Conservation (phyloP, 371 early-diverging fungal genomes). For the Rhizopus microsporus region DNA sequence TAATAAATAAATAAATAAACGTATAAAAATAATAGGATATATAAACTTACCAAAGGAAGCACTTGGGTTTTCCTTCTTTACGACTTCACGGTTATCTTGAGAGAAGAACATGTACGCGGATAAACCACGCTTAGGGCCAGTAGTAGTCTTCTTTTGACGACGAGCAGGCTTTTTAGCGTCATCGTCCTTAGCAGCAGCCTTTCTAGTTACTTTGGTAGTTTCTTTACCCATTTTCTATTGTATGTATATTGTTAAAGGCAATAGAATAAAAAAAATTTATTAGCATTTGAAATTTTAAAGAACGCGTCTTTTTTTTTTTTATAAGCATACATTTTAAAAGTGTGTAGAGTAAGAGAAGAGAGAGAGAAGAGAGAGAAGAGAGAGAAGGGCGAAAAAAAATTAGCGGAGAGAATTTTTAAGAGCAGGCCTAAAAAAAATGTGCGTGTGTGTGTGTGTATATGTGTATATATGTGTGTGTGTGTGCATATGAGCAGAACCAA, state of each 20-base stretch:
- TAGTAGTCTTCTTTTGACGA: conserved; percentile 62
- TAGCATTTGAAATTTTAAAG: neutral
- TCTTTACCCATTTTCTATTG: conserved; percentile 21
- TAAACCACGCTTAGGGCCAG: conserved; percentile 79
- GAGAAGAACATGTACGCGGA: conserved; percentile 86
- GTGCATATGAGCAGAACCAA: too few species aligned
- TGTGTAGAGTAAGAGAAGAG: neutral
- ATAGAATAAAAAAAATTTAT: neutral
- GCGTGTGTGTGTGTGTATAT: too few species aligned
- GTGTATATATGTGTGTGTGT: too few species aligned
- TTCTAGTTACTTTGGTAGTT: conserved; percentile 16
- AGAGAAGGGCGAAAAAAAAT: too few species aligned
- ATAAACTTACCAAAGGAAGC: conserved; percentile 70
- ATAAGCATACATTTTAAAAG: neutral
- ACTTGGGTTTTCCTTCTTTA: conserved; percentile 78
- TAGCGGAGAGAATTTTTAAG: too few species aligned
- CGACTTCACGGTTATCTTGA: conserved; percentile 66
- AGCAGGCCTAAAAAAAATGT: too few species aligned
- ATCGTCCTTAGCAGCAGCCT: conserved; percentile 18
- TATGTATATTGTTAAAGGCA: neutral
- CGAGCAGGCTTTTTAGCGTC: conserved; percentile 32
- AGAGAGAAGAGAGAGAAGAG: neutral
- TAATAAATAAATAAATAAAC: conserved; percentile 1
- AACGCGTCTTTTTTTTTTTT: neutral
- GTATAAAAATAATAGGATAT: neutral